These are phyloP conservation scores for Colletotrichum liriopes DNA, from an alignment of 2,329 filamentous ascomycete species.

Conservation along the genomic window DNA sequence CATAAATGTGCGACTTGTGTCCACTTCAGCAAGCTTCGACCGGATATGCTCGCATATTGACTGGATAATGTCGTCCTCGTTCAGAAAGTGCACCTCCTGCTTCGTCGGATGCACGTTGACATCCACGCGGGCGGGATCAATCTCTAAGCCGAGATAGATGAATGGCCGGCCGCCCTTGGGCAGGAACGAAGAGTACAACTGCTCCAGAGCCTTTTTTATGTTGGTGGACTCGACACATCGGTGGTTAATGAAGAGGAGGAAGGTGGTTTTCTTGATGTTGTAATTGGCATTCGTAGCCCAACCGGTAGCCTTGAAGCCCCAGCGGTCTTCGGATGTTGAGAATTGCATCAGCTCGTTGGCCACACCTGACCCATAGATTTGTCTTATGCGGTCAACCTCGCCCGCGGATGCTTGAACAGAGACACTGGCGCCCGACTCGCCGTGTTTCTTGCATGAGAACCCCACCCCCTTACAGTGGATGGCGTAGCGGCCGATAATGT, in stretches of 20 bases:
- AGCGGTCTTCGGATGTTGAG: slow-evolving; percentile 78
- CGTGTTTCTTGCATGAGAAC: slow-evolving; percentile 97
- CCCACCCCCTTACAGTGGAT: slow-evolving; percentile 92
- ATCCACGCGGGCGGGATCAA: slow-evolving; percentile 92
- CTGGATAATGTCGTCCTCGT: slow-evolving; percentile 96
- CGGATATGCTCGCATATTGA: slow-evolving; percentile 86
- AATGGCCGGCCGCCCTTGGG: slow-evolving; percentile 97
- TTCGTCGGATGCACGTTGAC: slow-evolving; percentile 99
- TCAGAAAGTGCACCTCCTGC: slow-evolving; percentile 95
- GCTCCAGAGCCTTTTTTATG: slow-evolving; percentile 92
- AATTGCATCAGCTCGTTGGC: slow-evolving; percentile 92
- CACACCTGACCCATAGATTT: slow-evolving; percentile 87
- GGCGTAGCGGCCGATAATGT: slow-evolving; percentile 93
- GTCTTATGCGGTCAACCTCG: slow-evolving; percentile 87
- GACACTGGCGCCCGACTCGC: slow-evolving; percentile 86
- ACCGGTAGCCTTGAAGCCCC: slow-evolving; percentile 87
- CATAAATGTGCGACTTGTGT: slow-evolving; percentile 94
- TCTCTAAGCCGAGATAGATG: slow-evolving; percentile 91
- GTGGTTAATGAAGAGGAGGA: slow-evolving; percentile 97
- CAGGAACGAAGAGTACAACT: slow-evolving; percentile 88
- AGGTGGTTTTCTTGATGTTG: slow-evolving; percentile 87
- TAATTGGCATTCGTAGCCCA: slow-evolving; percentile 96
- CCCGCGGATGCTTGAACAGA: slow-evolving; percentile 82
- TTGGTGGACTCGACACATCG: slow-evolving; percentile 90
- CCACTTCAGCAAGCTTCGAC: slow-evolving; percentile 84